Evolutionary conservation across 768 basidiomycete species (phyloP).

Genomic region (Termitomyces sp.): DNA sequence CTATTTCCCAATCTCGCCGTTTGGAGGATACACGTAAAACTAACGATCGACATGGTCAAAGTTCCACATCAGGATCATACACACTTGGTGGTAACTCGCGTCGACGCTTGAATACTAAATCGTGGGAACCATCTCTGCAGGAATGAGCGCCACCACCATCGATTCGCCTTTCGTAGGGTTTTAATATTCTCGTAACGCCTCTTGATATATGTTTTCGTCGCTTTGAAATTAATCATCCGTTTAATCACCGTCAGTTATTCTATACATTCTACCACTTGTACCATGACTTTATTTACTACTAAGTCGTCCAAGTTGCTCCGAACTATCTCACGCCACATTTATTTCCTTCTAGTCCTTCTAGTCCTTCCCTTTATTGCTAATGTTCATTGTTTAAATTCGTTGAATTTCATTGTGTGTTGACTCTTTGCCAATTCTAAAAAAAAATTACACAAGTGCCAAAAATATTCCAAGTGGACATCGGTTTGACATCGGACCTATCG

Average conservation of each 20-base stretch:
- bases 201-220: background rate
- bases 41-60: slow-evolving; percentile 4
- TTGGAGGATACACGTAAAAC: slow-evolving; percentile 11
- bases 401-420: background rate
- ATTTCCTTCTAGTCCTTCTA: background rate
- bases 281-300: background rate
- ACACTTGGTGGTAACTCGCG: background rate
- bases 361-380: no score
- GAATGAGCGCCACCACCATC: background rate
- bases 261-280: background rate
- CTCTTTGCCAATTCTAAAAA: background rate
- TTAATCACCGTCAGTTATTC: background rate
- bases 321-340: background rate
- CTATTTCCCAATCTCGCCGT: slow-evolving; percentile 11
- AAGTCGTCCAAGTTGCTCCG: background rate
- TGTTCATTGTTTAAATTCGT: background rate
- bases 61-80: background rate
- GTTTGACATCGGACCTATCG: no score
- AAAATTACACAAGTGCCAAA: no score
- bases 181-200: background rate
- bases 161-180: background rate
- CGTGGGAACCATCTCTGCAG: background rate
- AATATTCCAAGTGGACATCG: background rate
- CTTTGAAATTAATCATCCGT: background rate
- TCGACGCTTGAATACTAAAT: background rate